Base-by-base conservation (phyloP, 2,329 filamentous ascomycete species). In the Clonostachys chloroleuca region DNA sequence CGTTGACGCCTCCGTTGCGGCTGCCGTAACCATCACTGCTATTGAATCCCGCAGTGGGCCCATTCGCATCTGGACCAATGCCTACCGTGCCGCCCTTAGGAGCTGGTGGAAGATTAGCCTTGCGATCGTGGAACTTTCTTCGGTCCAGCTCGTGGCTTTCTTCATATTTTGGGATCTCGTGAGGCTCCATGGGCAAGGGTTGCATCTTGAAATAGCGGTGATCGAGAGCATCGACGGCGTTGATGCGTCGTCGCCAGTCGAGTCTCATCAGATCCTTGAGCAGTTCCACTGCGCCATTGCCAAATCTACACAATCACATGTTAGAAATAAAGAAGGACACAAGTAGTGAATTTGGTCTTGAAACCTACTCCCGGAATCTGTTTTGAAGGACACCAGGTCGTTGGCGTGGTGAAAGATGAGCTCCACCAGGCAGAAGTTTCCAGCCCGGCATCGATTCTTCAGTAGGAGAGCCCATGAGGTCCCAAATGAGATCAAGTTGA, bases 91-190 rank as follows among this genome's bases (percentile, higher is more conserved):
- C 92, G 12, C 92, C 92, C 56, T 92, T 91, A 0, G 94, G 94
- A 1, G 92, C 94, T 12, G 94, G 92, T 5, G 92, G 92, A 12
- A 92, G 77, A 18, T 85, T 87, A 18, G 87, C 87, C 60, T 89
- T 89, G 59, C 94, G 86, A 49, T 91, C 87, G 54, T 95, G 86
- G 56, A 91, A 92, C 67, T 92, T 95, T 63, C 91, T 83, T 44
- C 92, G 82, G 63, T 99, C 94, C n/a, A 97, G 75, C 66, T 99
- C 94, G 66, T 99, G 94, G 41, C 91, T 96, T 59, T 96, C 92
- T 61, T 95, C 89, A 59, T 96, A 97, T 14, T 74, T 80, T 3
- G 94, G 94, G n/a, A 99, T 79, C 44, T 97, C 91, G 53, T 87
- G 85, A 2, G 94, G 90, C 47, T 81, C 80, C 37, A 92, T 84